Percentiles rank a stretch among this genome's conserved stretches.
Evolutionary conservation across 2,329 filamentous ascomycete genomes (phyloP).

Genomic region (Colletotrichum endophyticum): DNA sequence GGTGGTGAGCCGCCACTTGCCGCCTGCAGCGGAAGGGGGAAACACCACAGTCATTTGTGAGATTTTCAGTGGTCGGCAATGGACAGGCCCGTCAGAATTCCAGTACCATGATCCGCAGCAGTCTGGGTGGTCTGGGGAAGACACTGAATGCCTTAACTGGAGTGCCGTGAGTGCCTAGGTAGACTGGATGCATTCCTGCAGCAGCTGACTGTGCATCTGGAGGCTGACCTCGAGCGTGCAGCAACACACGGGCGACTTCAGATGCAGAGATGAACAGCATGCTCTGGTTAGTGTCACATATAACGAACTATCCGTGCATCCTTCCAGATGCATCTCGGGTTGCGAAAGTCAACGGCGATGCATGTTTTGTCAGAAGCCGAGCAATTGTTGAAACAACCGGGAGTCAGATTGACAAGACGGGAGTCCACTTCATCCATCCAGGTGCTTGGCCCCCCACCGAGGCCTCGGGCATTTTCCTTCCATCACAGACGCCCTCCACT

Average conservation of each 20-base stretch:
- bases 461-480: not conserved
- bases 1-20: not conserved
- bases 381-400: not conserved
- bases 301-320: not conserved
- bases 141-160: not conserved
- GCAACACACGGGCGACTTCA: not conserved
- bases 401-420: not conserved
- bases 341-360: not conserved
- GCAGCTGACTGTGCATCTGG: not conserved
- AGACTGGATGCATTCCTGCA: not conserved
- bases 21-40: not conserved
- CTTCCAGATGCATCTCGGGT: not conserved
- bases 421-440: not conserved
- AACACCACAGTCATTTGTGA: not conserved
- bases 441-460: not conserved
- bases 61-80: not conserved
- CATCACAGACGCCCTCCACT: not conserved
- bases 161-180: not conserved
- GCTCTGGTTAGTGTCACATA: not conserved
- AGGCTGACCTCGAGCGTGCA: not conserved
- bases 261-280: not conserved
- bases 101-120: not conserved
- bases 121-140: not conserved
- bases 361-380: not conserved
- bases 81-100: not conserved